A percentile compares a stretch with the other conserved stretches of the same genome.
Conservation (phyloP, 495 filamentous ascomycete species). For the Penicillium parvum region DNA sequence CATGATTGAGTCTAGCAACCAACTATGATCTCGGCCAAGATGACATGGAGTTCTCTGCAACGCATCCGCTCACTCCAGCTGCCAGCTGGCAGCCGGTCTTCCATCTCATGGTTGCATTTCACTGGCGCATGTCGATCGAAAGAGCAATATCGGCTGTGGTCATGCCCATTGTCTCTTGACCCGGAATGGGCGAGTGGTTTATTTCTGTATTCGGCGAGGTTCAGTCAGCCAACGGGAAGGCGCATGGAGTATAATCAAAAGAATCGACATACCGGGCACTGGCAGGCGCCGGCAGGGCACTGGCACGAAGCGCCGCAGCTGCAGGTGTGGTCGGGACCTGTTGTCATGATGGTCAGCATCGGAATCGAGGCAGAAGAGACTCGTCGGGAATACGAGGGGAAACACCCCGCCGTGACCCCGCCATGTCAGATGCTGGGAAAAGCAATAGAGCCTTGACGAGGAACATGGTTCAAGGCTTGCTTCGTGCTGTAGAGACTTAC, state of each 20-base stretch:
- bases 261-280: constrained; percentile 38
- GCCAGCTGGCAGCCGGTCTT: not conserved
- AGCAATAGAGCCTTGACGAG: not conserved
- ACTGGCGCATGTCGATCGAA: not conserved
- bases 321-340: constrained; percentile 41
- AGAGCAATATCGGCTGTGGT: not conserved
- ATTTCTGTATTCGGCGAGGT: constrained; percentile 22
- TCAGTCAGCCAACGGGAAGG: constrained; percentile 8
- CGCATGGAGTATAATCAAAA: not conserved
- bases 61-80: not conserved
- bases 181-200: constrained; percentile 11
- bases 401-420: constrained; percentile 28
- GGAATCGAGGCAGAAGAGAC: not conserved
- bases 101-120: not conserved
- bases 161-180: not conserved
- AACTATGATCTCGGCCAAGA: not conserved
- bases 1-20: constrained; percentile 7
- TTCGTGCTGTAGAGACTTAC: constrained; percentile 9
- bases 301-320: constrained; percentile 44
- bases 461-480: not conserved
- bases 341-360: constrained; percentile 20
- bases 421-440: constrained; percentile 5
- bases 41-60: not conserved
- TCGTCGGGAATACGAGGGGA: constrained; percentile 6
- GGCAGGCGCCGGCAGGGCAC: constrained; percentile 43